Conservation (phyloP, 140 eudicot genomes). For the Oenanthe javanica region DNA sequence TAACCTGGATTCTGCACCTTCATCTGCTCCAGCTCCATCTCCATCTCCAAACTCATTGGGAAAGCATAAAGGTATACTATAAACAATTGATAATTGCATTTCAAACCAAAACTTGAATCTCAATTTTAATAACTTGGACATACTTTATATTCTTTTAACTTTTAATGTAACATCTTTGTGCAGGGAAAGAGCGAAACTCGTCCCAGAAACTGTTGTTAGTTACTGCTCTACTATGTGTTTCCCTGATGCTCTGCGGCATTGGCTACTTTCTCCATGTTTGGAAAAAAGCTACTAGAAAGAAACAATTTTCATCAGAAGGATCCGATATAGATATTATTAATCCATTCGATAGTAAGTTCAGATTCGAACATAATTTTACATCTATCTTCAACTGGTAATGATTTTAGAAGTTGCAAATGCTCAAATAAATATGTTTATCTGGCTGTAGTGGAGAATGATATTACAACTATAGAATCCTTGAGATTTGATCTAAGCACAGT, state of each 20-base stretch:
- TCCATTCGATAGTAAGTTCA: not conserved
- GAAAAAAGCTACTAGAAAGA: not conserved
- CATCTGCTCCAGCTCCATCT: not conserved
- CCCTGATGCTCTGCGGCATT: not conserved
- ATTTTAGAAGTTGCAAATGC: not conserved
- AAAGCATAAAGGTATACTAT: not conserved
- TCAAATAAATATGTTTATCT: not conserved
- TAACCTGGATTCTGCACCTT: not conserved
- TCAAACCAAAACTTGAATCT: not conserved
- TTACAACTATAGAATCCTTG: slow-evolving; percentile 3
- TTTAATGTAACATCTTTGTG: not conserved
- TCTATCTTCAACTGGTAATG: not conserved
- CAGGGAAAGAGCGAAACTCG: not conserved
- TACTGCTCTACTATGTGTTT: not conserved
- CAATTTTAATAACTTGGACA: not conserved
- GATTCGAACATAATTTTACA: not conserved
- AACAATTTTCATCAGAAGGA: not conserved
- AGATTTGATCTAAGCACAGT: not conserved
- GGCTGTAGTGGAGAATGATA: not conserved
- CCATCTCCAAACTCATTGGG: not conserved
- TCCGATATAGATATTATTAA: not conserved
- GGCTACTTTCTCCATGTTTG: not conserved
- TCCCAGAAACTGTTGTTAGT: not conserved
- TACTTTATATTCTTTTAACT: not conserved
- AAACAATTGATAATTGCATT: not conserved